phyloP scores from a whole-genome alignment of 495 filamentous ascomycete species.

The Neurospora sp. region DNA sequence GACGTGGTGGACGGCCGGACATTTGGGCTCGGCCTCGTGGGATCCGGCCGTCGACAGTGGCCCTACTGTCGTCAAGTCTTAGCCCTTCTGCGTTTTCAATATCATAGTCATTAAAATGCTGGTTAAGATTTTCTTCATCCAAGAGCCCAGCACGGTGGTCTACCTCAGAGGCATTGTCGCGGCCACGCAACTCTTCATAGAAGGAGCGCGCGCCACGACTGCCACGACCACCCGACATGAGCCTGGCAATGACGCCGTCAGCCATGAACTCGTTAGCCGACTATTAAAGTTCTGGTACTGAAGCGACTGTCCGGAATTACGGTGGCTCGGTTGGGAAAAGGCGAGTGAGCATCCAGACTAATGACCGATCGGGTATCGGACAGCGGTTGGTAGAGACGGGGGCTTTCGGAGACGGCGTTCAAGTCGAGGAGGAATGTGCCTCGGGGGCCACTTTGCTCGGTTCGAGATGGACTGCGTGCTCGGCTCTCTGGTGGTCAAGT shows the following conservation, averaged over 20 bases:
- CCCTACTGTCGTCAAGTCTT: conserved; percentile 54
- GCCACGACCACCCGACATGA: neutral
- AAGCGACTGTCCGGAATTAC: neutral
- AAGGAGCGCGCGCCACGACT: conserved; percentile 40
- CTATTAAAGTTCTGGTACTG: neutral
- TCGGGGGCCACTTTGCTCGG: neutral
- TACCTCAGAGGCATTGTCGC: conserved; percentile 53
- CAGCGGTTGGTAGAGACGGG: neutral
- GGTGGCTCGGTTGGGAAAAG: neutral
- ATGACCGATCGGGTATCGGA: neutral
- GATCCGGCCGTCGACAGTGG: conserved; percentile 38
- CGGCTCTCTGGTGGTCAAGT: neutral
- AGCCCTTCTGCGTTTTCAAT: conserved; percentile 51
- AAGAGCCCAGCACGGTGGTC: conserved; percentile 61
- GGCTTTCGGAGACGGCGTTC: neutral
- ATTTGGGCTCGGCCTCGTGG: conserved; percentile 4
- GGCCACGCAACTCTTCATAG: conserved; percentile 58
- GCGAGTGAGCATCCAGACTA: neutral
- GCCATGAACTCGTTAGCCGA: neutral
- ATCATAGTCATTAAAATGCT: conserved; percentile 61
- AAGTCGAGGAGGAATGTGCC: neutral
- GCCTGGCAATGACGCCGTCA: neutral
- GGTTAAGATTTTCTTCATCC: conserved; percentile 58
- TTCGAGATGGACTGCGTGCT: neutral
- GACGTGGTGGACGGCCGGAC: conserved; percentile 1